These are phyloP conservation scores for Irpex rosettiformis DNA, from an alignment of 1,284 basidiomycete genomes.

Conservation along the genomic window DNA sequence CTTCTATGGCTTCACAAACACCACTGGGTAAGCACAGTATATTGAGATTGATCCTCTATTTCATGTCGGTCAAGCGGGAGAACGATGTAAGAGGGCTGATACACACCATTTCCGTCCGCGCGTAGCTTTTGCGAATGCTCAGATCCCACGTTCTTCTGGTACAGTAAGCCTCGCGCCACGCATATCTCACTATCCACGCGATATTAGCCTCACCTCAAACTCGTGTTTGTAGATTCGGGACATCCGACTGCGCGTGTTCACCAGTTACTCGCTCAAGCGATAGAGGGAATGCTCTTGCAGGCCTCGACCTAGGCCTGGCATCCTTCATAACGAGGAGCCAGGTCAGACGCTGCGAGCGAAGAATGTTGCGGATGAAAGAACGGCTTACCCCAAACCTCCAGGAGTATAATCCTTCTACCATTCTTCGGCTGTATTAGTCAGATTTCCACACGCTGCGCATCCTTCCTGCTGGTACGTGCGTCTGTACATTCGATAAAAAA, in stretches of 20 bases:
- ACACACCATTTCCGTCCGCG: not conserved
- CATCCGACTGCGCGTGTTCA: constrained; percentile 51
- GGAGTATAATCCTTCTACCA: not conserved
- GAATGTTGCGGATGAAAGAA: not conserved
- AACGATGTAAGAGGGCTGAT: not conserved
- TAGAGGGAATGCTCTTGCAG: constrained; percentile 34
- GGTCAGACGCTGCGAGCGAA: not conserved
- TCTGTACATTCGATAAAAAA: not conserved
- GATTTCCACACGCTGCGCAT: not conserved
- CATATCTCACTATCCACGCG: not conserved
- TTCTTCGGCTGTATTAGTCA: not conserved
- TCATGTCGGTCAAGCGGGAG: not conserved
- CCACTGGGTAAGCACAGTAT: constrained; percentile 37
- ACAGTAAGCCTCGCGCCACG: constrained; percentile 34
- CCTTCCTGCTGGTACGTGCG: not conserved
- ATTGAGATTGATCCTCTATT: not conserved
- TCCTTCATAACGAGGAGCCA: not conserved
- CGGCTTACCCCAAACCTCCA: not conserved
- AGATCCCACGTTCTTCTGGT: constrained; percentile 50
- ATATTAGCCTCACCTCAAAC: not conserved
- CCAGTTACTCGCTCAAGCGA: constrained; percentile 39
- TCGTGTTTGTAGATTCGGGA: constrained; percentile 34
- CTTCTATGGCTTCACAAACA: constrained; percentile 44
- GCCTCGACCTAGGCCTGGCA: constrained; percentile 13
- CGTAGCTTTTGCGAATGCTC: constrained; percentile 50